phyloP scores from a whole-genome alignment of 164 flowering plant species.

The Hamamelis virginiana region DNA sequence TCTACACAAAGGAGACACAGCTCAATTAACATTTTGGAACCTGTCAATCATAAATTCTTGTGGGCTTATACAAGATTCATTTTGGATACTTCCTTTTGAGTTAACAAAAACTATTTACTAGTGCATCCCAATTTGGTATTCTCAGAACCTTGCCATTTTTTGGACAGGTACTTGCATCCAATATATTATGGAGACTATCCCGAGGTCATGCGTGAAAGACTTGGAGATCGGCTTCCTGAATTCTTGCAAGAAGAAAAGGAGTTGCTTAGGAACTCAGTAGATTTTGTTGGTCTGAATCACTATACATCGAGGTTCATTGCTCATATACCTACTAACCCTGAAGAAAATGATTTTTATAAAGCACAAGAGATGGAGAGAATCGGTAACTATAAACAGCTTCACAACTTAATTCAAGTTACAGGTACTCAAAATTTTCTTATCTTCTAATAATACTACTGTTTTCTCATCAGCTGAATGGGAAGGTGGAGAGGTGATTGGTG shows the following conservation, averaged over 20 bases:
- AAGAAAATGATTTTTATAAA: slow-evolving; percentile 43
- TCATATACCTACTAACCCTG: slow-evolving; percentile 36
- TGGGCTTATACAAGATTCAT: no score
- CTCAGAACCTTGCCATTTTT: background rate
- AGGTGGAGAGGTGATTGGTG: slow-evolving; percentile 68
- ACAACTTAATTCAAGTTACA: background rate
- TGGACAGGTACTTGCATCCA: slow-evolving; percentile 75
- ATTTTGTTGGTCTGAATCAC: slow-evolving; percentile 88
- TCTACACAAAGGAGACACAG: background rate
- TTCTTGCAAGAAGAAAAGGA: slow-evolving; percentile 67
- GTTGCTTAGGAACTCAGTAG: slow-evolving; percentile 51
- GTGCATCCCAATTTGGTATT: background rate
- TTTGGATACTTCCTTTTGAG: background rate
- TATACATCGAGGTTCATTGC: slow-evolving; percentile 77
- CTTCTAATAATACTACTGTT: slow-evolving; percentile 12
- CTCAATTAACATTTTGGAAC: background rate
- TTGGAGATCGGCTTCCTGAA: slow-evolving; percentile 73
- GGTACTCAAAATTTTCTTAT: background rate
- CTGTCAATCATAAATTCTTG: no score
- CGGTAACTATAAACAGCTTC: slow-evolving; percentile 34
- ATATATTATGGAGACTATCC: slow-evolving; percentile 86
- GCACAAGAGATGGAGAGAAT: slow-evolving; percentile 64
- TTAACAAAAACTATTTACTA: no score
- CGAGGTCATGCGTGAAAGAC: slow-evolving; percentile 61
- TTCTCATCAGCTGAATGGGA: slow-evolving; percentile 55